A percentile compares a stretch with the other conserved stretches of the same genome.
Evolutionary conservation across 1,139 yeast species (phyloP).

Genomic region (Magnusiomyces ingens): DNA sequence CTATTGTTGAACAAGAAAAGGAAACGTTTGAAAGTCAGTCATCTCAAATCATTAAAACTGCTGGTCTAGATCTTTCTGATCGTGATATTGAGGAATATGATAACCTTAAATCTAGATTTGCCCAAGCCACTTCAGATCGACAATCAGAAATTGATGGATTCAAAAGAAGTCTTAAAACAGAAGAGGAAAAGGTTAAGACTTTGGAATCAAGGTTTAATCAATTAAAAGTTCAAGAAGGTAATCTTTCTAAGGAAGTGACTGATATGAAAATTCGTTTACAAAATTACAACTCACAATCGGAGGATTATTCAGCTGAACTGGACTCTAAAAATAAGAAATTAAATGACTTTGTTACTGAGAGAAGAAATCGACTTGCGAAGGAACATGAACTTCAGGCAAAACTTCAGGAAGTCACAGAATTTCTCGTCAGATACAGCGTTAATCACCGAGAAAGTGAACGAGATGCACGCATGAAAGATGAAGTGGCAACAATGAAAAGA

Average conservation of each 20-base stretch:
- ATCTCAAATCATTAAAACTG: constrained; percentile 27
- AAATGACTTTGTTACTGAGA: constrained; percentile 39
- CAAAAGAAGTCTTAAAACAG: constrained; percentile 25
- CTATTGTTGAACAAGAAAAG: constrained; percentile 41
- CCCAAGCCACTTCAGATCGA: constrained; percentile 25
- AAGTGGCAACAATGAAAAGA: constrained; percentile 58
- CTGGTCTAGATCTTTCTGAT: constrained; percentile 37
- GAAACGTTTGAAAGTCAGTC: constrained; percentile 41
- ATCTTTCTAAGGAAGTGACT: constrained; percentile 32
- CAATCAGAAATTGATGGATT: constrained; percentile 26
- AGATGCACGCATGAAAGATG: constrained; percentile 65
- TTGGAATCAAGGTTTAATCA: constrained; percentile 28
- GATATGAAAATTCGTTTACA: constrained; percentile 19
- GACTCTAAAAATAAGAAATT: constrained; percentile 39
- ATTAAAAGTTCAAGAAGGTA: constrained; percentile 19
- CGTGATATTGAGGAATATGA: constrained; percentile 59
- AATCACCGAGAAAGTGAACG: constrained; percentile 67
- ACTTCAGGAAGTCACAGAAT: constrained; percentile 53
- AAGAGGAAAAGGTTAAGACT: constrained; percentile 23
- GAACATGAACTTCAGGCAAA: constrained; percentile 57
- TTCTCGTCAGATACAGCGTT: constrained; percentile 66
- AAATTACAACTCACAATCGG: constrained; percentile 1
- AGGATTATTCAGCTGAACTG: constrained; percentile 22
- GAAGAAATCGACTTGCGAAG: constrained; percentile 42
- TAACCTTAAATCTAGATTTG: constrained; percentile 47